phyloP scores from a whole-genome alignment of 2,329 filamentous ascomycete species.

The Talaromyces sp. region DNA sequence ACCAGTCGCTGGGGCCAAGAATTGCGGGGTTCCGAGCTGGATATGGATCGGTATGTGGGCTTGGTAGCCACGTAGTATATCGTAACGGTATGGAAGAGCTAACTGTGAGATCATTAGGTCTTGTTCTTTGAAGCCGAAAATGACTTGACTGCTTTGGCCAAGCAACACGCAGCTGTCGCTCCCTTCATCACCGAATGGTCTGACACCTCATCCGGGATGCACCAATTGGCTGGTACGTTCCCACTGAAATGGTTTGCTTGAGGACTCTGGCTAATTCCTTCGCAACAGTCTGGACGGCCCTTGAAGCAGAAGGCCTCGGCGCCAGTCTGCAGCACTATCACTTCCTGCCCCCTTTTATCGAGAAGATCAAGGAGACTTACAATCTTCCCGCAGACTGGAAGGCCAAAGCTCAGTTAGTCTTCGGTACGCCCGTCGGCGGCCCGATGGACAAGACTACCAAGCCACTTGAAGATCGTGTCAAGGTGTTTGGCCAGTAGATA shows the following conservation, averaged over 20 bases:
- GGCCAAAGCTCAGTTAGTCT: constrained; percentile 16
- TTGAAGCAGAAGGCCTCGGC: constrained; percentile 16
- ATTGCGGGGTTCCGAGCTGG: constrained; percentile 59
- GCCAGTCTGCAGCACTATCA: constrained; percentile 17
- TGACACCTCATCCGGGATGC: constrained; percentile 13
- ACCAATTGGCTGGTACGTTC: constrained; percentile 23
- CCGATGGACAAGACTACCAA: constrained; percentile 5
- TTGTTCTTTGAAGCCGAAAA: constrained; percentile 12
- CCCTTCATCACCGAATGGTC: constrained; percentile 12
- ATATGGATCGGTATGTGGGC: constrained; percentile 65
- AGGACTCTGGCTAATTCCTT: background rate
- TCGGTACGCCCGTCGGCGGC: constrained; percentile 11
- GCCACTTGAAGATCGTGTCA: constrained; percentile 16
- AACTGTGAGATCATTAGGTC: background rate
- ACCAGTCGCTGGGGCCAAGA: constrained; percentile 22
- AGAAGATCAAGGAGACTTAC: background rate
- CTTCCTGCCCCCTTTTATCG: constrained; percentile 5
- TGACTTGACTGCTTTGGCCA: constrained; percentile 11
- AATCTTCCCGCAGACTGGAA: constrained; percentile 15
- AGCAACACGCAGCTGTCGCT: background rate
- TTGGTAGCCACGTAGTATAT: background rate
- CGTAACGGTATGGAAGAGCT: background rate
- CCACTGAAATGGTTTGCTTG: no score
- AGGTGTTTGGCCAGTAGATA: constrained; percentile 16
- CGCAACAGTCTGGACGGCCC: constrained; percentile 15